Evolutionary conservation across 805 yeast species (phyloP).

Genomic region (Candida suzukii): DNA sequence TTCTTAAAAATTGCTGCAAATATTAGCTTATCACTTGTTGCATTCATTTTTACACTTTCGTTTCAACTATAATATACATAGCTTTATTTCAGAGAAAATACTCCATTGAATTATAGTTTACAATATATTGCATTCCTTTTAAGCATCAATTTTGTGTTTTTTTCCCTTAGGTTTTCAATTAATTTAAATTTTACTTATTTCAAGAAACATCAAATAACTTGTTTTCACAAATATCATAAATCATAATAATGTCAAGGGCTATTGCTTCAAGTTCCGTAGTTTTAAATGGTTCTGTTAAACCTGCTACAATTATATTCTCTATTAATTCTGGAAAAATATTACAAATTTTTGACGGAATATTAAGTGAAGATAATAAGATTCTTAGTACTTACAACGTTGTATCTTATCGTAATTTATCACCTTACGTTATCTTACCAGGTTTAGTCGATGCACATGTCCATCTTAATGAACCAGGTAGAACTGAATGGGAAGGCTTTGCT

Average conservation of each 20-base stretch:
- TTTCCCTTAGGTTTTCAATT: too few relatives aligned
- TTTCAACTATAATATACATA: too few relatives aligned
- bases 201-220: too few relatives aligned
- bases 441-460: conserved; percentile 93
- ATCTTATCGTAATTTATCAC: conserved; percentile 49
- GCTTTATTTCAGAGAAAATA: too few relatives aligned
- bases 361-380: conserved; percentile 31
- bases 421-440: conserved; percentile 74
- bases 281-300: conserved; percentile 33
- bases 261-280: conserved; percentile 55
- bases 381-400: conserved; percentile 35
- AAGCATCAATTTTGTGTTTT: too few relatives aligned
- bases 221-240: too few relatives aligned
- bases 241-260: conserved; percentile 46
- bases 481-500: conserved; percentile 98
- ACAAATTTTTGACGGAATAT: conserved; percentile 33
- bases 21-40: too few relatives aligned
- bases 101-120: too few relatives aligned
- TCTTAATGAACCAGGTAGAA: conserved; percentile 94
- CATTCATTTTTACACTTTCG: too few relatives aligned
- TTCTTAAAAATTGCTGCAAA: too few relatives aligned
- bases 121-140: too few relatives aligned
- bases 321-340: conserved; percentile 51
- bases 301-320: conserved; percentile 65
- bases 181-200: too few relatives aligned